phyloP scores from a whole-genome alignment of 495 filamentous ascomycete genomes.

The Opeltia flavorubescens region DNA sequence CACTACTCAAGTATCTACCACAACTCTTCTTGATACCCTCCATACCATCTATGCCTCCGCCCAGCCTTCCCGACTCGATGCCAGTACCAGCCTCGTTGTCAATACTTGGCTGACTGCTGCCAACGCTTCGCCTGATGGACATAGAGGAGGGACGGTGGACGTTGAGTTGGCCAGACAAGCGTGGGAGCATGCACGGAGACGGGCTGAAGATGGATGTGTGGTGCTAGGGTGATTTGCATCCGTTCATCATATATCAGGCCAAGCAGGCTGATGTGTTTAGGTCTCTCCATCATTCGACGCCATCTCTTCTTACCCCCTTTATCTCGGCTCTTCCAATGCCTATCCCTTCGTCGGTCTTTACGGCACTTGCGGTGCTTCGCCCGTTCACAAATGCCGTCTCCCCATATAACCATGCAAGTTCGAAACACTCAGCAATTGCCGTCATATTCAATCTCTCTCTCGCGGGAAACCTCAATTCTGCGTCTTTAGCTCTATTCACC shows the following conservation, averaged over 20 bases:
- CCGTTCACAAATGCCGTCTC: constrained; percentile 82
- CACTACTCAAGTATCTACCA: constrained; percentile 73
- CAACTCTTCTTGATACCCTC: constrained; percentile 77
- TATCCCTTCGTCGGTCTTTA: constrained; percentile 58
- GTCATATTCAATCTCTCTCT: constrained; percentile 72
- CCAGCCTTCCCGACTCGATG: constrained; percentile 71
- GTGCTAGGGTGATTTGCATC: constrained; percentile 54
- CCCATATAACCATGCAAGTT: constrained; percentile 73
- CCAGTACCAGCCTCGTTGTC: constrained; percentile 83
- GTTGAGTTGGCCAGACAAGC: constrained; percentile 63
- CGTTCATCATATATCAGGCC: constrained; percentile 2
- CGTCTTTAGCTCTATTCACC: constrained; percentile 65
- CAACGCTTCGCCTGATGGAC: constrained; percentile 48
- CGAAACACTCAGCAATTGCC: constrained; percentile 67
- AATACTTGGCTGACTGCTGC: constrained; percentile 85
- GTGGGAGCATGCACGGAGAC: constrained; percentile 91
- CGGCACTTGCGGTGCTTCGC: constrained; percentile 60
- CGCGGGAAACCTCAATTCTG: constrained; percentile 59
- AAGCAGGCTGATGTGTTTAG: constrained; percentile 30
- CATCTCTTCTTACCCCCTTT: constrained; percentile 71
- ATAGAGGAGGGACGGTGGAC: constrained; percentile 65
- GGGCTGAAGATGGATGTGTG: constrained; percentile 93
- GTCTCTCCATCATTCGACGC: constrained; percentile 76
- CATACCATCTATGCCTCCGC: constrained; percentile 78
- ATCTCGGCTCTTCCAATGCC: constrained; percentile 64